phyloP scores from a whole-genome alignment of 768 basidiomycete species.

The Obba rivulosa region DNA sequence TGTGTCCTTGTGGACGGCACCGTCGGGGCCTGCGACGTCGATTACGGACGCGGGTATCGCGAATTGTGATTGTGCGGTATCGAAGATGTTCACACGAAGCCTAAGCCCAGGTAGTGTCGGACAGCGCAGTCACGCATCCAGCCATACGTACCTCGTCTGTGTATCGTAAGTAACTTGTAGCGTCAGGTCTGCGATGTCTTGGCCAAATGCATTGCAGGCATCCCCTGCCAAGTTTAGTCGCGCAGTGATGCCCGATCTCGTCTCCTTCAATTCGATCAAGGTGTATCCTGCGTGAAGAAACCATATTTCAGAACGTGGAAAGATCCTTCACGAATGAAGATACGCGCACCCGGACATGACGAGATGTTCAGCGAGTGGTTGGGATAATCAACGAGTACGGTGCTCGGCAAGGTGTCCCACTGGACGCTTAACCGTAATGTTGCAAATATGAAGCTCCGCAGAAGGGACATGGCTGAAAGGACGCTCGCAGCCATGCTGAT shows the following conservation, averaged over 20 bases:
- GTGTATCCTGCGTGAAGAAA: conserved; percentile 57
- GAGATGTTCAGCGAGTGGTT: conserved; percentile 10
- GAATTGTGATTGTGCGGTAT: conserved; percentile 57
- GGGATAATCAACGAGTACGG: background rate
- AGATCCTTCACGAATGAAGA: too few species aligned
- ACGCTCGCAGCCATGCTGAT: conserved; percentile 9
- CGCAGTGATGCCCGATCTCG: conserved; percentile 46
- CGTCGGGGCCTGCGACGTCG: conserved; percentile 32
- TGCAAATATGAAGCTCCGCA: conserved; percentile 1
- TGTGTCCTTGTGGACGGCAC: conserved; percentile 26
- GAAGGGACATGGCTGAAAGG: conserved; percentile 1
- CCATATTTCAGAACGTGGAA: too few species aligned
- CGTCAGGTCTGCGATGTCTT: conserved; percentile 50
- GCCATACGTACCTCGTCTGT: conserved; percentile 44
- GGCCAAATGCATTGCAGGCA: conserved; percentile 62
- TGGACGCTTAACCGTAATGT: background rate
- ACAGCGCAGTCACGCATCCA: conserved; percentile 20
- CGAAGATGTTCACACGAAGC: conserved; percentile 63
- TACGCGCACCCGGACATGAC: conserved; percentile 12
- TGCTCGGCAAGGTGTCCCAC: background rate
- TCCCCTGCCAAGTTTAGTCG: conserved; percentile 48
- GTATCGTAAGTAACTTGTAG: conserved; percentile 63
- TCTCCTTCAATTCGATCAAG: conserved; percentile 39
- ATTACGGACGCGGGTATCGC: conserved; percentile 54
- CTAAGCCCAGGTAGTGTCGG: conserved; percentile 38